These are phyloP conservation scores for Vitis vinifera DNA, from an alignment of 164 flowering plant genomes.

Conservation along the genomic window DNA sequence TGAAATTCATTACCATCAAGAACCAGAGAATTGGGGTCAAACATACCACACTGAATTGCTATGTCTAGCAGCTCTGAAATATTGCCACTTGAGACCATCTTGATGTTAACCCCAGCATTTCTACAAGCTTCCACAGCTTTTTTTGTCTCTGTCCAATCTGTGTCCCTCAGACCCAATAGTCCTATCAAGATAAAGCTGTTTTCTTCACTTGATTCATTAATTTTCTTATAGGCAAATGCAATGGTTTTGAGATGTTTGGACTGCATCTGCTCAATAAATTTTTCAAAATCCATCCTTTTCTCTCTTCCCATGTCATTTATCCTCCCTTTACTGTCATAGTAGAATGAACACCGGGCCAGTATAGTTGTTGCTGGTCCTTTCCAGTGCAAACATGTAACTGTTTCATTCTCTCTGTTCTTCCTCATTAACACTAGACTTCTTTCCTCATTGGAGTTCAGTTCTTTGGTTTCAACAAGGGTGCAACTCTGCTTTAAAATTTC, in stretches of 20 bases:
- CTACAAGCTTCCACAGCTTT: conserved; percentile 8
- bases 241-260: conserved; percentile 7
- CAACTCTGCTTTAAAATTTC: background rate
- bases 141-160: conserved; percentile 1
- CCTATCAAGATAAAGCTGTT: conserved; percentile 16
- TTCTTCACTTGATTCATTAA: background rate
- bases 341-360: conserved; percentile 19
- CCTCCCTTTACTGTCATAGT: conserved; percentile 19
- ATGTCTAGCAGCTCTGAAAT: background rate
- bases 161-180: conserved; percentile 15
- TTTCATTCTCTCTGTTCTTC: conserved; percentile 5
- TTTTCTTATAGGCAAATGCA: conserved; percentile 15
- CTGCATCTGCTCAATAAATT: background rate
- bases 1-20: conserved; percentile 19
- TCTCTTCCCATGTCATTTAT: conserved; percentile 6
- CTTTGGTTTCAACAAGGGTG: background rate
- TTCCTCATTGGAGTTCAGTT: background rate
- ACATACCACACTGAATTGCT: conserved; percentile 3
- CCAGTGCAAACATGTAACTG: conserved; percentile 5
- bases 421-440: conserved; percentile 10
- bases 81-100: conserved; percentile 12
- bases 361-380: conserved; percentile 17
- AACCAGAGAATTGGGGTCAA: background rate
- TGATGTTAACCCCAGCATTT: conserved; percentile 15
- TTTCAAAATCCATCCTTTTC: background rate